Percentiles rank a stretch among this genome's conserved stretches.
Conservation (phyloP, 1,284 basidiomycete species). For the Rhodotorula sp. region DNA sequence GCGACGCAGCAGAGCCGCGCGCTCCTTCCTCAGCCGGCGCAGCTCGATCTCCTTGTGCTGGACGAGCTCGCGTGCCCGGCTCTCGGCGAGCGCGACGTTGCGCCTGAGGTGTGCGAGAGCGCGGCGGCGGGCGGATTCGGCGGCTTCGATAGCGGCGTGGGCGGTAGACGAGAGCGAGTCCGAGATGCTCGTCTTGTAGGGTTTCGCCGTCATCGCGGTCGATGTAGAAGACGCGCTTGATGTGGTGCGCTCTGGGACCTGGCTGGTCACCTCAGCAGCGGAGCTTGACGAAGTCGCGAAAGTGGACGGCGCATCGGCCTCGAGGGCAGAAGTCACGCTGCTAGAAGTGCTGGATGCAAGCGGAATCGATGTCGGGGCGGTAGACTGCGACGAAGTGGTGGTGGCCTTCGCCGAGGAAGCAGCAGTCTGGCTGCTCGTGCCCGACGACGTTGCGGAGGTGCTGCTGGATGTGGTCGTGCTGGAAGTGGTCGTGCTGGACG, state of each 20-base stretch:
- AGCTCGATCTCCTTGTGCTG: not conserved
- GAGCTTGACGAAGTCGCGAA: not conserved
- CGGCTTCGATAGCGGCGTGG: not conserved
- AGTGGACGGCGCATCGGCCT: too few relatives aligned
- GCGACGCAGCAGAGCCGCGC: not conserved
- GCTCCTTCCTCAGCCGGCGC: not conserved
- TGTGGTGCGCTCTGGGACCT: too few relatives aligned
- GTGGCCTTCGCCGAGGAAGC: not conserved
- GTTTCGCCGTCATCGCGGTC: fast-evolving
- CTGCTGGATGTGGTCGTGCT: not conserved
- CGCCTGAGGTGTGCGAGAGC: slow-evolving; percentile 12
- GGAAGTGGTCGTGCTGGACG: not conserved
- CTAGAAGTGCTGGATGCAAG: too few relatives aligned
- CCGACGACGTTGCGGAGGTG: not conserved
- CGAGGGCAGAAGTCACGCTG: too few relatives aligned
- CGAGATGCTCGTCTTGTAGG: not conserved
- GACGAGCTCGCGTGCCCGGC: not conserved
- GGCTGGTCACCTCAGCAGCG: not conserved
- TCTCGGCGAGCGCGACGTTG: not conserved
- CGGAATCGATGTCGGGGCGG: not conserved
- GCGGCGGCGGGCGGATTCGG: not conserved
- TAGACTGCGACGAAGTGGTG: not conserved
- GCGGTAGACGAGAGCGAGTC: not conserved
- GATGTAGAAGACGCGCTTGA: not conserved
- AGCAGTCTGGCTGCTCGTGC: not conserved